Base-by-base conservation (phyloP, 768 basidiomycete species). In the Ramaria sp. region DNA sequence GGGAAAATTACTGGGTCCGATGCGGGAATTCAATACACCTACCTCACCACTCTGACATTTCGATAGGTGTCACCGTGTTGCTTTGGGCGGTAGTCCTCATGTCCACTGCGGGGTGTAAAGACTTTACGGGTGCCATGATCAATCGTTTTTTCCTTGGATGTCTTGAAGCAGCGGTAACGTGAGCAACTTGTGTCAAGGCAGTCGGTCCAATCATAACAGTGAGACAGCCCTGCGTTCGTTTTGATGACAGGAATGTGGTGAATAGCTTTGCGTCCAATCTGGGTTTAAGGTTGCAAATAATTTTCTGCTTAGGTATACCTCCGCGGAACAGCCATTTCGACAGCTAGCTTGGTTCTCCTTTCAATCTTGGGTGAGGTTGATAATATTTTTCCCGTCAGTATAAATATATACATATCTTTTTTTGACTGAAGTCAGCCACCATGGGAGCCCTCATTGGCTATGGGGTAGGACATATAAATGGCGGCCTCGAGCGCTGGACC, bases 41-140 rank as follows among this genome's bases (percentile, higher is more conserved):
- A 36, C 24, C 8, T 18, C 42, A 47, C 9, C 27, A 27, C 41
- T 56, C 55, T 56, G 24, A 56, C 44, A 38, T 52, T 45, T 58
- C 61, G 15, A 28, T 60, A 28, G 62, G 56, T 13, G 22, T 53
- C 15, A 61, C 64, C 8, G 63, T 62, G 18, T 59, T 66, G 30
- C 51, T 69, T 24, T 70, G 69, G 69, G 66, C 66, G n/a, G 60
- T 65, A 15, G 62, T 67, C 37, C 61, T 66, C 30, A 65, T 68
- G 62, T 58, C 61, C 15, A 65, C 62, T 7, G 65, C 66, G 10
- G 63, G 60, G 27, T 59, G 60, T 27, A 52, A 57, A 37, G 60
- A 60, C 5, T 67, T 67, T 30, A 48, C 62, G 1, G 64, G 63
- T 4, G 64, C 60, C 1, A 57, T 67, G 57, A 59, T 58, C 16